Percentiles rank a stretch among this genome's conserved stretches.
Evolutionary conservation across 192 early-diverging fungal species (phyloP).

Genomic region (Podila verticillata): DNA sequence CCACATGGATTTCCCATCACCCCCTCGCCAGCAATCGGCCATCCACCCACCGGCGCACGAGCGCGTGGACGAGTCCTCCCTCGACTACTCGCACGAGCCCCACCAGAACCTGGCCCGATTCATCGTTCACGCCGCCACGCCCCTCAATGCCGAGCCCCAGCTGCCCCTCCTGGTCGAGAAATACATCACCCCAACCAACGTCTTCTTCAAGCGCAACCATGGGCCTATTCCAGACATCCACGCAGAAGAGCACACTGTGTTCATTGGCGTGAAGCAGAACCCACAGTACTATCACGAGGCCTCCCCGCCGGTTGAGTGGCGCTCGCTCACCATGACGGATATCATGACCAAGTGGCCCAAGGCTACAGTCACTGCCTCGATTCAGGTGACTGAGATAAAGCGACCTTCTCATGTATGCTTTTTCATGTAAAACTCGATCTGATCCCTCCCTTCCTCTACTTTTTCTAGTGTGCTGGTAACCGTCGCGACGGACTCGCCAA

Average conservation of each 20-base stretch:
- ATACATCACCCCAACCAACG: slow-evolving; percentile 79
- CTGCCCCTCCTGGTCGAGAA: slow-evolving; percentile 64
- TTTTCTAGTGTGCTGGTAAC: slow-evolving; percentile 81
- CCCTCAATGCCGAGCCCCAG: slow-evolving; percentile 90
- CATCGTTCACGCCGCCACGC: slow-evolving; percentile 71
- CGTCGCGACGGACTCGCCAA: slow-evolving; percentile 79
- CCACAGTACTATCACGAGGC: not conserved
- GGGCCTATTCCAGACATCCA: slow-evolving; percentile 87
- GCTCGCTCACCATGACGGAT: slow-evolving; percentile 51
- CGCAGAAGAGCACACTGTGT: slow-evolving; percentile 61
- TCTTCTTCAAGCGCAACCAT: slow-evolving; percentile 90
- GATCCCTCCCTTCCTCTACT: not conserved
- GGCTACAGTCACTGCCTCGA: slow-evolving; percentile 43
- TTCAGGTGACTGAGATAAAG: slow-evolving; percentile 17
- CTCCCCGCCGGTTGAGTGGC: slow-evolving; percentile 10
- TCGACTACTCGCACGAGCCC: slow-evolving; percentile 79
- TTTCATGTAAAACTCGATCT: not conserved
- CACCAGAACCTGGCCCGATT: slow-evolving; percentile 66
- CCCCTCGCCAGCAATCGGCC: not conserved
- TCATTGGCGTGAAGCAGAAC: slow-evolving; percentile 56
- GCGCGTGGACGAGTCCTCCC: slow-evolving; percentile 21
- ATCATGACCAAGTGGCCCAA: slow-evolving; percentile 39
- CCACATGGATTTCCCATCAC: slow-evolving; percentile 10
- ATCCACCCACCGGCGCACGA: slow-evolving; percentile 19
- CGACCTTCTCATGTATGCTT: not conserved